Percentiles rank a stretch among this genome's conserved stretches.
Evolutionary conservation across 345 rosid genomes (phyloP).

Genomic region (Camelina neglecta): DNA sequence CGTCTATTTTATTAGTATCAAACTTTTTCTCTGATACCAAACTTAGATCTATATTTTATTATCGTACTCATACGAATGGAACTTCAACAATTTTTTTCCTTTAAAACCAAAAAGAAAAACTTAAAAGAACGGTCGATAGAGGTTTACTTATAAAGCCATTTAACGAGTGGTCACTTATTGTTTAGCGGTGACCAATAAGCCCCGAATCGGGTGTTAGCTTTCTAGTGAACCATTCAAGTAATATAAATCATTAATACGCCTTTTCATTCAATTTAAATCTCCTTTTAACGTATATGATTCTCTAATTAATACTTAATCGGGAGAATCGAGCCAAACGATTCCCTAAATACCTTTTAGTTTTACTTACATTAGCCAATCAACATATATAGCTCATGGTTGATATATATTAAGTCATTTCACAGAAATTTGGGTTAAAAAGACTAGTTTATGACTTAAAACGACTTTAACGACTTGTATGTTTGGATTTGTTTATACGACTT

Average conservation of each 20-base stretch:
- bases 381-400: not conserved
- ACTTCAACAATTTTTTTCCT: not conserved
- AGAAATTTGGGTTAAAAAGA: too few species aligned
- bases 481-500: not conserved
- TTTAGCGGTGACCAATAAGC: constrained; percentile 33
- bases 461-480: not conserved
- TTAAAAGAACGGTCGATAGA: constrained; percentile 40
- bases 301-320: not conserved
- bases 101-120: not conserved
- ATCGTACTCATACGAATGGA: constrained; percentile 28
- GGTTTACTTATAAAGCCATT: constrained; percentile 24
- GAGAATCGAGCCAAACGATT: constrained; percentile 23
- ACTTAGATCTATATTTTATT: constrained; percentile 14
- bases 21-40: constrained; percentile 29
- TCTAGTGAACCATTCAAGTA: constrained; percentile 16
- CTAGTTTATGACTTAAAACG: not conserved
- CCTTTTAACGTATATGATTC: constrained; percentile 34
- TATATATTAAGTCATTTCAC: not conserved
- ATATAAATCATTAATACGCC: constrained; percentile 13
- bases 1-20: constrained; percentile 36
- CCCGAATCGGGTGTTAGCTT: constrained; percentile 17
- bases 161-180: constrained; percentile 33
- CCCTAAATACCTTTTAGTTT: constrained; percentile 5
- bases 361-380: not conserved
- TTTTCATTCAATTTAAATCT: constrained; percentile 9